phyloP scores from a whole-genome alignment of 768 basidiomycete genomes.

The Boletus subcaerulescens region DNA sequence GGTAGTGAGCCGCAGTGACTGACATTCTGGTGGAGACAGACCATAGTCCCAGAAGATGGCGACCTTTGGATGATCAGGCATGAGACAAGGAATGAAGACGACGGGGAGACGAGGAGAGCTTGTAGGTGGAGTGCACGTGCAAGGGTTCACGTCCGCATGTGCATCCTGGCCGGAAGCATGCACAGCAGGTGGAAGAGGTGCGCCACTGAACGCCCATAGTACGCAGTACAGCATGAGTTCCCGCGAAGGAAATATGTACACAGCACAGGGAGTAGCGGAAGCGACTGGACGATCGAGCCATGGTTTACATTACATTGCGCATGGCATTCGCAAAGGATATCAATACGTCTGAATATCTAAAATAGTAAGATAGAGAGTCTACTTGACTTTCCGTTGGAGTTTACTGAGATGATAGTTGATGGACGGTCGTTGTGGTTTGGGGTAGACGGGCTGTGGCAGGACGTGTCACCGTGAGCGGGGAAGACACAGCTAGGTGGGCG shows the following conservation, averaged over 20 bases:
- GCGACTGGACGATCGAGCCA: neutral
- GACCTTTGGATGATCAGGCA: slow-evolving; percentile 37
- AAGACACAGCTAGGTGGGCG: neutral
- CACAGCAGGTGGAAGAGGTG: slow-evolving; percentile 7
- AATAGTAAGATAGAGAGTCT: slow-evolving; percentile 29
- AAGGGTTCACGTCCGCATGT: neutral
- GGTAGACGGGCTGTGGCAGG: slow-evolving; percentile 55
- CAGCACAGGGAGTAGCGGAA: neutral
- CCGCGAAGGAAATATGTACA: slow-evolving; percentile 6
- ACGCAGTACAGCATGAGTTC: slow-evolving; percentile 15
- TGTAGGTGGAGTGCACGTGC: slow-evolving; percentile 22
- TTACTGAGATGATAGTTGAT: slow-evolving; percentile 91
- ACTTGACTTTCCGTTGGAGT: slow-evolving; percentile 71
- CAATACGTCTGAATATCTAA: slow-evolving; percentile 18
- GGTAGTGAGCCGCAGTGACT: neutral
- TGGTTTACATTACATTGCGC: slow-evolving; percentile 16
- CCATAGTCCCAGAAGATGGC: slow-evolving; percentile 43
- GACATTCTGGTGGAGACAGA: slow-evolving; percentile 10
- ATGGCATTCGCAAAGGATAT: slow-evolving; percentile 13
- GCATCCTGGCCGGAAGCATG: slow-evolving; percentile 7
- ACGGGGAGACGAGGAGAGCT: slow-evolving; percentile 1
- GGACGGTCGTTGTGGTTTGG: slow-evolving; percentile 66
- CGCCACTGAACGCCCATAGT: slow-evolving; percentile 21
- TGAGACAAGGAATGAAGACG: slow-evolving; percentile 18
- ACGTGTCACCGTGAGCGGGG: neutral